Base-by-base conservation (phyloP, 2,329 filamentous ascomycete genomes). In the Xylaria sp. region DNA sequence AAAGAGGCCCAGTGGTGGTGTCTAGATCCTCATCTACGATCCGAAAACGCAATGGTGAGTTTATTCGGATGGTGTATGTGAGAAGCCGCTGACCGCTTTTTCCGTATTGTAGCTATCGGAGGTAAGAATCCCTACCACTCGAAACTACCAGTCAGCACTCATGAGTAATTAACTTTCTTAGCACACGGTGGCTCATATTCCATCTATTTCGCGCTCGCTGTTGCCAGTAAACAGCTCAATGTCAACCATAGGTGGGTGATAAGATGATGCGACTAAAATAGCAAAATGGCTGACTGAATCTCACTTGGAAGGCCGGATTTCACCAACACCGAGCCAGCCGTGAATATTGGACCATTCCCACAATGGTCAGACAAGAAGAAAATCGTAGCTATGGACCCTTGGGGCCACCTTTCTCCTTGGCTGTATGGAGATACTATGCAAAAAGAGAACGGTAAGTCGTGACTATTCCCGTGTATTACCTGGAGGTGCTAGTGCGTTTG, bases 341-440 rank as follows among this genome's bases (percentile, higher is more conserved):
- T 89, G 25, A 88, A 90, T 60, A 93, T 98, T 76, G 94, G 94
- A 0, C 94, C 93, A 7, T 97, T 97, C 74, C 90, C 92, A 7
- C 89, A 96, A 80, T 99, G 95, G 95, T 87, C 87, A 29, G 92
- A 97, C 77, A 88, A 87, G 75, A 93, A 93, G 79, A 98, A 97
- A 84, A 98, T 99, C 69, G 95, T 98, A 15, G 93, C 95, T 20
- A 97, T 99, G 93, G 96, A 98, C 77, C 95, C 95, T 0, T 92
- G 91, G 78, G 95, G 96, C 6, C 96, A 98, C 81, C 83, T 97
- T 67, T 87, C 91, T 9, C 92, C 93, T 9, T 94, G 91, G 90
- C 81, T 96, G 2, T 97, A 91, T 82, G 92, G 91, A 70, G 89
- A 95, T 69, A 85, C 88, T 51, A 94, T 96, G 74, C 85, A 92